phyloP scores from a whole-genome alignment of 805 yeast genomes.

The Torulaspora franciscae region DNA sequence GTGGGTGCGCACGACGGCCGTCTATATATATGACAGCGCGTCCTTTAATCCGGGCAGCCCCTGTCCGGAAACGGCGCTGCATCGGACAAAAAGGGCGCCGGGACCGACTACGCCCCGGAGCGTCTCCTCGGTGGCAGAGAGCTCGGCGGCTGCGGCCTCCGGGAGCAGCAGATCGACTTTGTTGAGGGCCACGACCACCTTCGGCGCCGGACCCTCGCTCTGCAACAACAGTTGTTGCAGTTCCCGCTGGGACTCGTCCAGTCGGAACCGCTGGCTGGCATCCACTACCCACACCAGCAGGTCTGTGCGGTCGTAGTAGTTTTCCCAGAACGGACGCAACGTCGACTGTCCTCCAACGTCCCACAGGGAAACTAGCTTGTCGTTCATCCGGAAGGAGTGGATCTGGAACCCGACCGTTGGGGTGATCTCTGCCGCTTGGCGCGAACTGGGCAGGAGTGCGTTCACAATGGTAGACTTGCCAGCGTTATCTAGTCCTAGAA shows the following conservation, averaged over 20 bases:
- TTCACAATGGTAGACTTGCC: slow-evolving; percentile 86
- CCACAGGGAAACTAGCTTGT: slow-evolving; percentile 55
- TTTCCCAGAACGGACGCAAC: slow-evolving; percentile 85
- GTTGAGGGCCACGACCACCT: slow-evolving; percentile 62
- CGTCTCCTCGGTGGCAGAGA: background rate
- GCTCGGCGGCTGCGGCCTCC: background rate
- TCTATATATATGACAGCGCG: slow-evolving; percentile 1
- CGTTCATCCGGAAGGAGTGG: slow-evolving; percentile 40
- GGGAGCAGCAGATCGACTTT: slow-evolving; percentile 56
- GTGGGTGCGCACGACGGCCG: background rate
- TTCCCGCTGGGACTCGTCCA: slow-evolving; percentile 62
- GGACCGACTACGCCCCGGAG: slow-evolving; percentile 5
- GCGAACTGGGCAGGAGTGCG: slow-evolving; percentile 39
- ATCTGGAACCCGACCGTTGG: slow-evolving; percentile 93
- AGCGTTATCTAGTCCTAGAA: slow-evolving; percentile 83
- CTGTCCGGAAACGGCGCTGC: slow-evolving; percentile 23
- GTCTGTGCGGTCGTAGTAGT: slow-evolving; percentile 81
- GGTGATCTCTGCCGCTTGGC: slow-evolving; percentile 50
- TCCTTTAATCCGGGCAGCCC: slow-evolving; percentile 16
- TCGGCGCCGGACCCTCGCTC: slow-evolving; percentile 53
- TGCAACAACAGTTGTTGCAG: slow-evolving; percentile 53
- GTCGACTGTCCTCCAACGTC: slow-evolving; percentile 90
- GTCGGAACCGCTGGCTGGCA: slow-evolving; percentile 49
- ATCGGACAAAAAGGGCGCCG: slow-evolving; percentile 12
- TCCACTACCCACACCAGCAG: slow-evolving; percentile 85